Evolutionary conservation across 805 yeast species (phyloP).

Genomic region (Candida incommunis): DNA sequence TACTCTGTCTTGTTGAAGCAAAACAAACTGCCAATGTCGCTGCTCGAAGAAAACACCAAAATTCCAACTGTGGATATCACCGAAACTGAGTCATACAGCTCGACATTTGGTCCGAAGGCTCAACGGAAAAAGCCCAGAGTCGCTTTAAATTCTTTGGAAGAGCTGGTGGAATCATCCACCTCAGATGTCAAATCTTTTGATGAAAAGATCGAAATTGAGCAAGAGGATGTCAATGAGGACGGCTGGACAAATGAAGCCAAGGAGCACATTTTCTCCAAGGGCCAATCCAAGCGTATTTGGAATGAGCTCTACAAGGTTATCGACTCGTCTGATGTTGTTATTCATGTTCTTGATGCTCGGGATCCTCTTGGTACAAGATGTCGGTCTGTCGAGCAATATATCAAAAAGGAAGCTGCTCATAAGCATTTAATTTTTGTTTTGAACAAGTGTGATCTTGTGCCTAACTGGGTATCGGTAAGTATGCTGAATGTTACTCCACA

Average conservation of each 20-base stretch:
- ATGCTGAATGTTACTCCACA: constrained; percentile 2
- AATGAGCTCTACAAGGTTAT: constrained; percentile 93
- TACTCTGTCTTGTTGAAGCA: constrained; percentile 79
- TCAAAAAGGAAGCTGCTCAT: constrained; percentile 88
- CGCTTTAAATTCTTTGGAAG: constrained; percentile 66
- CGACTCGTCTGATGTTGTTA: constrained; percentile 94
- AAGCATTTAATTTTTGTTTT: constrained; percentile 88
- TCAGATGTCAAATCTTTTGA: constrained; percentile 44
- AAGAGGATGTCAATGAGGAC: constrained; percentile 47
- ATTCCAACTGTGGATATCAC: constrained; percentile 68
- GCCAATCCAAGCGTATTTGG: constrained; percentile 98
- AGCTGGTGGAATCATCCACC: constrained; percentile 46
- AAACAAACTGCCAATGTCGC: constrained; percentile 90
- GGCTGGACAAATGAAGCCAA: constrained; percentile 85
- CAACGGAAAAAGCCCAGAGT: constrained; percentile 84
- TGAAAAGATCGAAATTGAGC: constrained; percentile 52
- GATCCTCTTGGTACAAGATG: constrained; percentile 96
- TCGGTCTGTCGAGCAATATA: constrained; percentile 81
- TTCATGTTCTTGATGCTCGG: constrained; percentile 93
- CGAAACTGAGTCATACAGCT: constrained; percentile 73
- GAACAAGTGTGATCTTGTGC: constrained; percentile 96
- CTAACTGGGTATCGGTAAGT: constrained; percentile 99
- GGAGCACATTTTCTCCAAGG: constrained; percentile 90
- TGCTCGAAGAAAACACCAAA: constrained; percentile 67
- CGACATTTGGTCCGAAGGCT: constrained; percentile 87